Evolutionary conservation across 2,329 filamentous ascomycete genomes (phyloP).

Genomic region (Fusarium albidum): DNA sequence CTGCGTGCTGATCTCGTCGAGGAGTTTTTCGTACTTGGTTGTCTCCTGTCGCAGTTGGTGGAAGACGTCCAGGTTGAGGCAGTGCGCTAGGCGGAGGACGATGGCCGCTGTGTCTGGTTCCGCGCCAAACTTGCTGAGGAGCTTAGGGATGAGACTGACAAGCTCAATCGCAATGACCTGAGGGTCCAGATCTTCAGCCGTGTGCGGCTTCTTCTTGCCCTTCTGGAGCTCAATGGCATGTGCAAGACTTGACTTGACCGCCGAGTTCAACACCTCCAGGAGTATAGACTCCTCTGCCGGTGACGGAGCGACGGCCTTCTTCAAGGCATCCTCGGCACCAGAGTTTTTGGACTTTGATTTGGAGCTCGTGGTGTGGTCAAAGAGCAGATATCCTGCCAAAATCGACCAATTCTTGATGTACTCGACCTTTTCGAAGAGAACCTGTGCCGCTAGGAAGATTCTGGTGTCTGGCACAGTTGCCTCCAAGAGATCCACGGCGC

Average conservation of each 20-base stretch:
- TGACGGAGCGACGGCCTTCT: slow-evolving; percentile 75
- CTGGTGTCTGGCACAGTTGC: slow-evolving; percentile 77
- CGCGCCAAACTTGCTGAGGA: slow-evolving; percentile 95
- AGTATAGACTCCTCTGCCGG: slow-evolving; percentile 84
- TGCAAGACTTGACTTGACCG: slow-evolving; percentile 77
- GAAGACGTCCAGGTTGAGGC: slow-evolving; percentile 87
- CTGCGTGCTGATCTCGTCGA: slow-evolving; percentile 93
- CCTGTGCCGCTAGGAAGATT: slow-evolving; percentile 85
- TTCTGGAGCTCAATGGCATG: slow-evolving; percentile 72
- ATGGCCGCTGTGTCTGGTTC: slow-evolving; percentile 84
- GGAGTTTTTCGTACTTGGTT: slow-evolving; percentile 77
- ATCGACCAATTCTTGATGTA: slow-evolving; percentile 89
- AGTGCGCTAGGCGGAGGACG: slow-evolving; percentile 85
- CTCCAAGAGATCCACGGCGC: slow-evolving; percentile 65
- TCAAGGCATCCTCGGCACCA: slow-evolving; percentile 67
- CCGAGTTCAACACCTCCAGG: slow-evolving; percentile 84
- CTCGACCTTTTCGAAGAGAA: slow-evolving; percentile 81
- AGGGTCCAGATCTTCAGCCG: slow-evolving; percentile 73
- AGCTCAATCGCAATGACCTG: slow-evolving; percentile 83
- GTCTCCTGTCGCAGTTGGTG: slow-evolving; percentile 88
- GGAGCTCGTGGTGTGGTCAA: slow-evolving; percentile 80
- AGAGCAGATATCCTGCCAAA: slow-evolving; percentile 88
- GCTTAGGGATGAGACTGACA: slow-evolving; percentile 79
- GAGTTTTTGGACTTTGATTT: slow-evolving; percentile 60
- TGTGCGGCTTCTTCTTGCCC: slow-evolving; percentile 64